Evolutionary conservation across 2,329 filamentous ascomycete species (phyloP).

Genomic region (Pseudogymnoascus sp.): DNA sequence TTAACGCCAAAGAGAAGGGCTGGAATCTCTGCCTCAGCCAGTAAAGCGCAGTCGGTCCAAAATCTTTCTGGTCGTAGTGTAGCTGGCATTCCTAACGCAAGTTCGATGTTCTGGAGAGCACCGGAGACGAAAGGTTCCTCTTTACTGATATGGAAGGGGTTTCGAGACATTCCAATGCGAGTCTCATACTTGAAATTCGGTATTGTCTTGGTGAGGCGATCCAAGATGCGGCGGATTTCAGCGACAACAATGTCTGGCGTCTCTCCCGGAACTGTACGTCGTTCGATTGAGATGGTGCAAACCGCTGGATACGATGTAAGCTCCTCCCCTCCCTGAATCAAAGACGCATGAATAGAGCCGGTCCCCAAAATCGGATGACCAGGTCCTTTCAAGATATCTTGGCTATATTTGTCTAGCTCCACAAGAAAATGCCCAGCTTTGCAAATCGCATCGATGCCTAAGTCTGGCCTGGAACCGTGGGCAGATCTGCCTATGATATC

Average conservation of each 20-base stretch:
- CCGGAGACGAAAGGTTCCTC: slow-evolving; percentile 34
- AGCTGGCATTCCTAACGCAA: neutral
- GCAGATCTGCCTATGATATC: slow-evolving; percentile 36
- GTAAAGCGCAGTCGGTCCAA: slow-evolving; percentile 46
- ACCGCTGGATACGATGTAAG: slow-evolving; percentile 42
- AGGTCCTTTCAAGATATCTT: slow-evolving; percentile 25
- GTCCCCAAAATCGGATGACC: slow-evolving; percentile 31
- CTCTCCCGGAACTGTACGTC: slow-evolving; percentile 41
- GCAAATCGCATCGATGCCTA: slow-evolving; percentile 44
- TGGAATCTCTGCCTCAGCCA: slow-evolving; percentile 39
- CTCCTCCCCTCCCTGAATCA: slow-evolving; percentile 46
- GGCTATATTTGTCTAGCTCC: slow-evolving; percentile 37
- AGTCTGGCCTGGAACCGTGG: slow-evolving; percentile 37
- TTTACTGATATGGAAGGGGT: slow-evolving; percentile 34
- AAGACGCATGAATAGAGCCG: slow-evolving; percentile 38
- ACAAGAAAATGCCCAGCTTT: slow-evolving; percentile 41
- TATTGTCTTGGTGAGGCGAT: slow-evolving; percentile 27
- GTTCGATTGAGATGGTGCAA: slow-evolving; percentile 43
- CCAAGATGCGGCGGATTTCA: slow-evolving; percentile 35
- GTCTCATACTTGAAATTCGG: slow-evolving; percentile 36
- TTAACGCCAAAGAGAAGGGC: slow-evolving; percentile 40
- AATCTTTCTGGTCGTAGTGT: slow-evolving; percentile 22
- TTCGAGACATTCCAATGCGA: slow-evolving; percentile 35
- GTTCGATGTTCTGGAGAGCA: neutral
- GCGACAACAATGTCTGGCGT: slow-evolving; percentile 30